Conservation (phyloP, 495 filamentous ascomycete species). For the Daldinia vernicosa region DNA sequence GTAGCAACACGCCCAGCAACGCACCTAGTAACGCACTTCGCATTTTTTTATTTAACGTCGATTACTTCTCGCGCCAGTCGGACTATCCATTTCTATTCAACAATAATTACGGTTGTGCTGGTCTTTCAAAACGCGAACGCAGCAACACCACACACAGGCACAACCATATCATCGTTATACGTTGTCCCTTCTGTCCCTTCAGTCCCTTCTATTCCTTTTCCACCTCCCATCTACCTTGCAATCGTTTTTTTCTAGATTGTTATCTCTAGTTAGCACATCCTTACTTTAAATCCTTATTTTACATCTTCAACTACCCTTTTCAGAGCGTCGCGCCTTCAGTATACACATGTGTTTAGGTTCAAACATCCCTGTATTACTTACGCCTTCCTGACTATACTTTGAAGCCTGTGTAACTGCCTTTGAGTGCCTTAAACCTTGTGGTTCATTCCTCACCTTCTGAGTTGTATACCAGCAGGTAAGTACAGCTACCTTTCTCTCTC, state of each 20-base stretch:
- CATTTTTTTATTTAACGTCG: background rate
- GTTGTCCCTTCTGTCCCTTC: background rate
- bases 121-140: background rate
- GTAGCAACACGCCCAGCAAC: background rate
- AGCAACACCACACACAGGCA: background rate
- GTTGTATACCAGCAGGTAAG: constrained; percentile 11
- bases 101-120: background rate
- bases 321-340: background rate
- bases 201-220: no score
- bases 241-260: background rate
- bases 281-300: background rate
- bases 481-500: constrained; percentile 2
- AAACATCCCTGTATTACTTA: background rate
- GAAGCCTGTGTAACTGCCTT: background rate
- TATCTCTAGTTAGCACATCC: background rate
- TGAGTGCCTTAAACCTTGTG: background rate
- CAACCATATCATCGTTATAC: background rate
- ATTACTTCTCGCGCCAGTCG: background rate
- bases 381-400: background rate
- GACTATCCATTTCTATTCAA: background rate
- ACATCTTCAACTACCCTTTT: background rate
- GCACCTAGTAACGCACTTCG: background rate
- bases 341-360: background rate
- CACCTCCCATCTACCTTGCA: background rate
- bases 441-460: background rate